A percentile compares a stretch with the other conserved stretches of the same genome.
These are phyloP conservation scores for Trichosporon asahii DNA, from an alignment of 1,284 basidiomycete species.

Conservation along the genomic window DNA sequence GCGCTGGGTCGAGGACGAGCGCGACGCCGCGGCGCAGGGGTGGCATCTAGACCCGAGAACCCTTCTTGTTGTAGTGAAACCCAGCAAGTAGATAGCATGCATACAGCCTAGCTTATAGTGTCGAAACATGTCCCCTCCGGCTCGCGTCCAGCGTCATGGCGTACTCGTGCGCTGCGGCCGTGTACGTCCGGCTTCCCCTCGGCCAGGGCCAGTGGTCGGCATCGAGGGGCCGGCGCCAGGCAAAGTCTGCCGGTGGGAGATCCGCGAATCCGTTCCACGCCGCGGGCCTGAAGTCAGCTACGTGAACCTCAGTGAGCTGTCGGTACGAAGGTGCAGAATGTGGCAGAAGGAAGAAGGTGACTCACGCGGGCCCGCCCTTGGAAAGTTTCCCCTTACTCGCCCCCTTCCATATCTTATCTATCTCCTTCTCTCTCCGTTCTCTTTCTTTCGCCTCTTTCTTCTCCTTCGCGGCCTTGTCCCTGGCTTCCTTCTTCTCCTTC, in stretches of 20 bases:
- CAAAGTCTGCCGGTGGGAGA: background rate
- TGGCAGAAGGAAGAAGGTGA: background rate
- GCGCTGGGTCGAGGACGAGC: conserved; percentile 60
- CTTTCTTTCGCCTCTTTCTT: background rate
- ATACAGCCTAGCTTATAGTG: too few species aligned
- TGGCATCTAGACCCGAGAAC: conserved; percentile 45
- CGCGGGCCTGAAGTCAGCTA: background rate
- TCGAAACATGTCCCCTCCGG: too few species aligned
- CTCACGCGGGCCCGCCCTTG: background rate
- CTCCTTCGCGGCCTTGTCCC: background rate
- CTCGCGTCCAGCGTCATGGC: too few species aligned
- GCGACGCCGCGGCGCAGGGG: conserved; percentile 55
- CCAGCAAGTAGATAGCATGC: too few species aligned
- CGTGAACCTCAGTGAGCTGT: too few species aligned
- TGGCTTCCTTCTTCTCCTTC: background rate
- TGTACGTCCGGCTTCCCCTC: background rate
- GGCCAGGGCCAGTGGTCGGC: background rate
- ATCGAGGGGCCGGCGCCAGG: background rate
- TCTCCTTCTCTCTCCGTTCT: background rate
- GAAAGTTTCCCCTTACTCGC: background rate
- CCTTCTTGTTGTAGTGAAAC: background rate
- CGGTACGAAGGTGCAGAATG: too few species aligned
- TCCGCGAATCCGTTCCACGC: background rate
- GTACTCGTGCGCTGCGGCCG: background rate
- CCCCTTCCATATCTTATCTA: background rate